phyloP scores from a whole-genome alignment of 2,329 filamentous ascomycete species.

The Mollisiaceae sp. region DNA sequence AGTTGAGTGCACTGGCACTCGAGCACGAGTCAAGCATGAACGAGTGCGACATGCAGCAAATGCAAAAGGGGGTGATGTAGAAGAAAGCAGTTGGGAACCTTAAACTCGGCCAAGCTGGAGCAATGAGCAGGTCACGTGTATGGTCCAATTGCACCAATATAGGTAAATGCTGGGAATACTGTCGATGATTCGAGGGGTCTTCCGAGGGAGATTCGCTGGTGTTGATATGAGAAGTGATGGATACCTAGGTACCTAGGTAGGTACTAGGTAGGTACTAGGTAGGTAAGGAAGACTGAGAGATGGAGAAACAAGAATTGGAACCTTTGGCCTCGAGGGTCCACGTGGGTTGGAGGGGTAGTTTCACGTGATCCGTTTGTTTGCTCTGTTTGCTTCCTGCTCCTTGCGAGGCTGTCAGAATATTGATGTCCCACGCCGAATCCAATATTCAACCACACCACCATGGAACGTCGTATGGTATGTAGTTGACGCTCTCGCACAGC shows the following conservation, averaged over 20 bases:
- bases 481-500: neutral
- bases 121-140: too few species aligned
- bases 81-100: neutral
- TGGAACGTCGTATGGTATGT: conserved; percentile 27
- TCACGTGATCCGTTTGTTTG: neutral
- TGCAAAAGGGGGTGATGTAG: neutral
- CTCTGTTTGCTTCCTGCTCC: neutral
- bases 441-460: conserved; percentile 20
- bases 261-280: too few species aligned
- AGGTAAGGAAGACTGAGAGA: neutral
- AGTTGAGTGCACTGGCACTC: neutral
- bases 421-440: neutral
- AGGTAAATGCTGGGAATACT: too few species aligned
- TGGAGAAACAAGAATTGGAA: neutral
- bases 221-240: neutral
- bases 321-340: too few species aligned
- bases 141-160: too few species aligned
- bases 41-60: conserved; percentile 20
- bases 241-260: too few species aligned
- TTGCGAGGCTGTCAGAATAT: neutral
- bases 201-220: neutral
- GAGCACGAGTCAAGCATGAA: conserved; percentile 15
- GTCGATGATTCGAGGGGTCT: neutral
- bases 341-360: neutral
- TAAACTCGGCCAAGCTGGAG: neutral